These are phyloP conservation scores for Moesziomyces sp. DNA, from an alignment of 1,284 basidiomycete species.

Conservation along the genomic window DNA sequence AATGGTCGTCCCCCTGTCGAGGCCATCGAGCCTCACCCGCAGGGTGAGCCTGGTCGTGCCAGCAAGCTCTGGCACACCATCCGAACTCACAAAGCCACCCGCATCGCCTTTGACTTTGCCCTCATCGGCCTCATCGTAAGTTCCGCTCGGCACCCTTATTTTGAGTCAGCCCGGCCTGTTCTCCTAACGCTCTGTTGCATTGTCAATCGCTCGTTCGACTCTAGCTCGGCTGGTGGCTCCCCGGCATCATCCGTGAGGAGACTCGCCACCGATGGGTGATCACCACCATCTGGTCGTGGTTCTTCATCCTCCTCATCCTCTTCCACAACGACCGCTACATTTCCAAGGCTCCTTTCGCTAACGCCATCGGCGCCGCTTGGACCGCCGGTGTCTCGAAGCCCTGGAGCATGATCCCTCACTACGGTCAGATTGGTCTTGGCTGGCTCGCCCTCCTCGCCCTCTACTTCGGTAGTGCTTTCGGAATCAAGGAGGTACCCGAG, in stretches of 20 bases:
- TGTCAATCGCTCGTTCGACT: background rate
- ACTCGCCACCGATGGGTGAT: constrained; percentile 54
- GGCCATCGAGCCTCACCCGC: constrained; percentile 45
- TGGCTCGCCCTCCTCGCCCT: constrained; percentile 55
- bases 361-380: constrained; percentile 45
- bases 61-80: constrained; percentile 41
- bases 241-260: constrained; percentile 48
- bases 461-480: constrained; percentile 59
- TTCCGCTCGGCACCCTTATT: background rate
- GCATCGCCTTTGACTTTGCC: constrained; percentile 32
- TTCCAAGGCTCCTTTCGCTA: constrained; percentile 55
- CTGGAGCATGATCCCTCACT: constrained; percentile 54
- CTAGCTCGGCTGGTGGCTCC: constrained; percentile 51
- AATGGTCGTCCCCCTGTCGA: constrained; percentile 26
- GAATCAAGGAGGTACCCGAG: constrained; percentile 50
- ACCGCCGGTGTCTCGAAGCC: constrained; percentile 42
- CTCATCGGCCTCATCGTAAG: constrained; percentile 40
- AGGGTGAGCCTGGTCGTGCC: constrained; percentile 43
- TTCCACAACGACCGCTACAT: constrained; percentile 63
- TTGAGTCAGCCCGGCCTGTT: background rate
- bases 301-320: constrained; percentile 64
- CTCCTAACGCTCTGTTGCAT: background rate
- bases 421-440: constrained; percentile 45
- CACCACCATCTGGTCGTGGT: constrained; percentile 56
- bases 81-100: constrained; percentile 40